These are phyloP conservation scores for Malassezia pachydermatis DNA, from an alignment of 1,284 basidiomycete species.

Conservation along the genomic window DNA sequence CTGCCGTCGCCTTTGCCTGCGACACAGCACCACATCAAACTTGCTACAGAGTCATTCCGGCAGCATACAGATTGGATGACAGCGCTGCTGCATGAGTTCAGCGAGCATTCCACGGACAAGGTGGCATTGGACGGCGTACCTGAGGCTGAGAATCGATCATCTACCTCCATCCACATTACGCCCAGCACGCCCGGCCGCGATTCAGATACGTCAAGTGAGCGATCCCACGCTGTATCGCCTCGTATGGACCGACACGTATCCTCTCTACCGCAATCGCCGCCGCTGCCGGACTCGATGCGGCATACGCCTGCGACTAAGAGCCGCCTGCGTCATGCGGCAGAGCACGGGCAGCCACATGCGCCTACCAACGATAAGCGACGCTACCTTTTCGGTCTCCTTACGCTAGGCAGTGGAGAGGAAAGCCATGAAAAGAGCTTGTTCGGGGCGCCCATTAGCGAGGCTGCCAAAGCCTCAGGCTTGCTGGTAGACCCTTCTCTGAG, in stretches of 20 bases:
- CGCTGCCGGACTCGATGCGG: neutral
- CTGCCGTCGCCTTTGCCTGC: neutral
- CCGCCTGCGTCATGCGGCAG: constrained; percentile 1
- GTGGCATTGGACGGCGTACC: too few species aligned
- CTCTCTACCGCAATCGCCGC: neutral
- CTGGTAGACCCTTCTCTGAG: constrained; percentile 31
- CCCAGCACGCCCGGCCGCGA: too few species aligned
- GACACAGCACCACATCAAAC: neutral
- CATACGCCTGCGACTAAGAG: neutral
- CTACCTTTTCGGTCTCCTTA: constrained; percentile 3
- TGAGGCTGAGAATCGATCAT: too few species aligned
- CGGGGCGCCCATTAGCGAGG: constrained; percentile 74
- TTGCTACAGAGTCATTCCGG: constrained; percentile 1
- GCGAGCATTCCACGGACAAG: neutral
- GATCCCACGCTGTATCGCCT: too few species aligned
- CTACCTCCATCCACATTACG: too few species aligned
- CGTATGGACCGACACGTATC: too few species aligned
- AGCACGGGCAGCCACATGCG: neutral
- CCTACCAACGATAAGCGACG: neutral
- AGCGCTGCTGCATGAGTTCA: constrained; percentile 5
- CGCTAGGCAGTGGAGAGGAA: constrained; percentile 1
- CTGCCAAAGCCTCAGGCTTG: constrained; percentile 75
- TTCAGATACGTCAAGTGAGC: too few species aligned
- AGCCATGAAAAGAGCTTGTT: constrained; percentile 56
- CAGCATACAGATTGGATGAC: constrained; percentile 9